Conservation (phyloP, 2,329 filamentous ascomycete genomes). For the Diaporthe ilicicola region DNA sequence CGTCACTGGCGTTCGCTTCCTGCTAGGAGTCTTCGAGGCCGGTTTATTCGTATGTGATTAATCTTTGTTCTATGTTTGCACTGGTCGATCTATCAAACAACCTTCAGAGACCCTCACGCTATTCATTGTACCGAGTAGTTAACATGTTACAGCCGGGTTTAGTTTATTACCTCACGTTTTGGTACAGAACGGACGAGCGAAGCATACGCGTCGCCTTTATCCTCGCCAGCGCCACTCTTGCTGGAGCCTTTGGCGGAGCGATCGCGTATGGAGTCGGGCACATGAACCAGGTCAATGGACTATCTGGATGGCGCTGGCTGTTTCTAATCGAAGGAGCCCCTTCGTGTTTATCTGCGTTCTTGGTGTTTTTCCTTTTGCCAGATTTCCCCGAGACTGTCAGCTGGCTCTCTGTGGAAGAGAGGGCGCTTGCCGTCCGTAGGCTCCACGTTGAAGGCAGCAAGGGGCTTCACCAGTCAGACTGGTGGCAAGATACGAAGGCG, state of each 20-base stretch:
- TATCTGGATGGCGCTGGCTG: slow-evolving; percentile 73
- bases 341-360: slow-evolving; percentile 61
- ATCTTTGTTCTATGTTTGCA: slow-evolving; percentile 36
- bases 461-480: slow-evolving; percentile 68
- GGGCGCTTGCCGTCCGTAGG: slow-evolving; percentile 56
- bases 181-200: slow-evolving; percentile 75
- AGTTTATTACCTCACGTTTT: slow-evolving; percentile 71
- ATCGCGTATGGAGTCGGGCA: slow-evolving; percentile 76
- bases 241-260: slow-evolving; percentile 75
- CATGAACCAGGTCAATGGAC: slow-evolving; percentile 69
- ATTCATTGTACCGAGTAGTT: neutral
- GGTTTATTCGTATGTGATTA: slow-evolving; percentile 63
- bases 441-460: slow-evolving; percentile 55
- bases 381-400: slow-evolving; percentile 71
- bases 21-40: slow-evolving; percentile 74
- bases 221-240: slow-evolving; percentile 72
- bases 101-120: neutral
- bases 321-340: slow-evolving; percentile 56
- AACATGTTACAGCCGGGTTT: slow-evolving; percentile 44
- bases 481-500: slow-evolving; percentile 72
- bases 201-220: slow-evolving; percentile 75
- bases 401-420: slow-evolving; percentile 69
- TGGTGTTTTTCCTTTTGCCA: slow-evolving; percentile 67
- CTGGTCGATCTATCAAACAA: neutral
- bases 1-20: slow-evolving; percentile 70